Evolutionary conservation across 2,329 filamentous ascomycete species (phyloP).

Genomic region (Arthrobotrys pseudoclavata): DNA sequence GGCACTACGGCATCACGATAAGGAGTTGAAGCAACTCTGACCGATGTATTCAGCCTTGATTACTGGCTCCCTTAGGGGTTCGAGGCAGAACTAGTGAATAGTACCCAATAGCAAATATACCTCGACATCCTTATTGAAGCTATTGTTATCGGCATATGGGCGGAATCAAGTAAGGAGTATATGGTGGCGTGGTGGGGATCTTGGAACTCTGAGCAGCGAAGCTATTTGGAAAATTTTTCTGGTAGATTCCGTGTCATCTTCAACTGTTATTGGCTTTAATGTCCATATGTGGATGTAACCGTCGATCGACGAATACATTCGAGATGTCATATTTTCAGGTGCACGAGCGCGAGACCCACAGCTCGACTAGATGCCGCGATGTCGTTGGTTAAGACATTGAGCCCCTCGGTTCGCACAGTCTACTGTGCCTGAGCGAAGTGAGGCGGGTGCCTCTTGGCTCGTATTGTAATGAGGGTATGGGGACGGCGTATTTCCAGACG

Average conservation of each 20-base stretch:
- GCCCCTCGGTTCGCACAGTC: slow-evolving; percentile 38
- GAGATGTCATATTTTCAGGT: slow-evolving; percentile 39
- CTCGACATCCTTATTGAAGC: slow-evolving; percentile 41
- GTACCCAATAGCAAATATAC: slow-evolving; percentile 59
- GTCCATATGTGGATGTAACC: slow-evolving; percentile 37
- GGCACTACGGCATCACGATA: slow-evolving; percentile 32
- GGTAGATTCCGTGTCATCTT: slow-evolving; percentile 33
- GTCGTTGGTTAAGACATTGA: slow-evolving; percentile 40
- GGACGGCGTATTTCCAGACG: slow-evolving; percentile 46
- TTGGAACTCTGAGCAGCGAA: slow-evolving; percentile 47
- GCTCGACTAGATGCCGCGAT: slow-evolving; percentile 52
- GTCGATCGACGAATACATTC: slow-evolving; percentile 35
- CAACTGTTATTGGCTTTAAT: slow-evolving; percentile 43
- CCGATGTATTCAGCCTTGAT: slow-evolving; percentile 39
- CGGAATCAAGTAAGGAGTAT: slow-evolving; percentile 37
- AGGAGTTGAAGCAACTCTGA: slow-evolving; percentile 31
- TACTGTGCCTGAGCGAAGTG: slow-evolving; percentile 23
- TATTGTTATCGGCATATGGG: slow-evolving; percentile 28
- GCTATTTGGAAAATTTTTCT: slow-evolving; percentile 41
- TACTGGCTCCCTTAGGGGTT: slow-evolving; percentile 12
- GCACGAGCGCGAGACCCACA: slow-evolving; percentile 51
- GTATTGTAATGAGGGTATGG: slow-evolving; percentile 30
- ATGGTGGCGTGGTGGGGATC: slow-evolving; percentile 47
- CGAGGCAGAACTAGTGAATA: slow-evolving; percentile 10
- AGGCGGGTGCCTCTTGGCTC: slow-evolving; percentile 49